Percentiles rank a stretch among this genome's conserved stretches.
Evolutionary conservation across 306 rosid genomes (phyloP).

Genomic region (Macrotyloma uniflorum): DNA sequence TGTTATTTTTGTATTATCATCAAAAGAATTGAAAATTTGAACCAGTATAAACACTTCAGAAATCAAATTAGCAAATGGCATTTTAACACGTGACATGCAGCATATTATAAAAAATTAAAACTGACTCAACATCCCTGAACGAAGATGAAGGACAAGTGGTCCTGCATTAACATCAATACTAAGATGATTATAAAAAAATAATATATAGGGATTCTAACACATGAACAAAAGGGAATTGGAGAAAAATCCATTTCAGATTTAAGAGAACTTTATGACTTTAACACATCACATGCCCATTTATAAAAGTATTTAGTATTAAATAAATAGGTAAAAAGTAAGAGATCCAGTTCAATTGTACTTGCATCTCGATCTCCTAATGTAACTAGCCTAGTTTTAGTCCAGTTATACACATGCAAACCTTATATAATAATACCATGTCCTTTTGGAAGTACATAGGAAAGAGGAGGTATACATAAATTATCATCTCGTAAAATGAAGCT

Average conservation of each 20-base stretch:
- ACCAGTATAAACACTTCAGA: not conserved
- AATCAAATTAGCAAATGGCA: constrained; percentile 20
- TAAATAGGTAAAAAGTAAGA: constrained; percentile 36
- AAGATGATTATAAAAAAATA: not conserved
- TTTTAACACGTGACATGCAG: constrained; percentile 37
- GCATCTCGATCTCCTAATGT: constrained; percentile 47
- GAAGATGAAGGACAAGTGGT: constrained; percentile 32
- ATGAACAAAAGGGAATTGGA: not conserved
- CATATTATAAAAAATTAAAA: not conserved
- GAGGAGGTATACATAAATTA: not conserved
- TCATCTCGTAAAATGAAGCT: not conserved
- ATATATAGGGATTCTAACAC: not conserved
- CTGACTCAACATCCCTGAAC: not conserved
- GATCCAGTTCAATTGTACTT: constrained; percentile 67
- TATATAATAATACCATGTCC: constrained; percentile 17
- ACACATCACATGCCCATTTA: constrained; percentile 43
- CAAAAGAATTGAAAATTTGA: not conserved
- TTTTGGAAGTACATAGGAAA: constrained; percentile 22
- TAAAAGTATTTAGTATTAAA: constrained; percentile 34
- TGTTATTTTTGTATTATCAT: constrained; percentile 23
- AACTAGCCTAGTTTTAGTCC: constrained; percentile 49
- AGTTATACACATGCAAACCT: constrained; percentile 40
- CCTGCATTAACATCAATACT: constrained; percentile 36
- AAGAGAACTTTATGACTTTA: constrained; percentile 6
- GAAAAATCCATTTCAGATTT: constrained; percentile 27